phyloP scores from a whole-genome alignment of 192 early-diverging fungal species.

The Coemansia sp. region DNA sequence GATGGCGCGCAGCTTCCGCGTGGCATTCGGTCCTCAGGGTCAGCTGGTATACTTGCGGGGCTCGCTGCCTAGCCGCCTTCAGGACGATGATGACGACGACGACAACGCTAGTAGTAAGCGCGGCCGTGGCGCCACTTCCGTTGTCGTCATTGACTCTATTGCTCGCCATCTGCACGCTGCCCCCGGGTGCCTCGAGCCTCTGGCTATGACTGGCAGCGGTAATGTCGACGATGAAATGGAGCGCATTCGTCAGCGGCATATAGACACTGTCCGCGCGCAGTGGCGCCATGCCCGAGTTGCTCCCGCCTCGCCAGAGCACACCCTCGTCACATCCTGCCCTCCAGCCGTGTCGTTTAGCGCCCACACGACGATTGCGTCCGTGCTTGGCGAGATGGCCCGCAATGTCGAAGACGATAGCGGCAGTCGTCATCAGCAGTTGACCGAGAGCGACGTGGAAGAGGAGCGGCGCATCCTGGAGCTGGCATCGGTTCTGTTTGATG shows the following conservation, averaged over 20 bases:
- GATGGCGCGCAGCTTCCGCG: constrained; percentile 84
- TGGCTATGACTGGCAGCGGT: neutral
- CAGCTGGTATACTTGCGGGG: constrained; percentile 58
- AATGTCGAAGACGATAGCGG: neutral
- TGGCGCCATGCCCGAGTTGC: constrained; percentile 21
- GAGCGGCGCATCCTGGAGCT: constrained; percentile 33
- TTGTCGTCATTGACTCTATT: constrained; percentile 55
- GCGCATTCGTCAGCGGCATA: constrained; percentile 11
- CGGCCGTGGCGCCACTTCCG: constrained; percentile 8
- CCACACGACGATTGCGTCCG: constrained; percentile 20
- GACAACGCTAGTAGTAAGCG: neutral
- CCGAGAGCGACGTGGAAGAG: neutral
- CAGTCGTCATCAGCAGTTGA: neutral
- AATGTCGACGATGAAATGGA: constrained; percentile 13
- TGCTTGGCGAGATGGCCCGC: neutral
- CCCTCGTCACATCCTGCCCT: neutral
- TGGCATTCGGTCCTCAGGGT: constrained; percentile 84
- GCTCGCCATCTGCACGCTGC: constrained; percentile 33
- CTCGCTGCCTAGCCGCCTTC: neutral
- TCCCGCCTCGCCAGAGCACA: neutral
- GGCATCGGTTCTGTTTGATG: constrained; percentile 48
- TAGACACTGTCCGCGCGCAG: constrained; percentile 23
- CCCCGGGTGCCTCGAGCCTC: constrained; percentile 4
- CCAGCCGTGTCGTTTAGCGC: constrained; percentile 17
- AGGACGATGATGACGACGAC: neutral